Conservation (phyloP, 805 yeast species). For the Spathaspora passalidarum region DNA sequence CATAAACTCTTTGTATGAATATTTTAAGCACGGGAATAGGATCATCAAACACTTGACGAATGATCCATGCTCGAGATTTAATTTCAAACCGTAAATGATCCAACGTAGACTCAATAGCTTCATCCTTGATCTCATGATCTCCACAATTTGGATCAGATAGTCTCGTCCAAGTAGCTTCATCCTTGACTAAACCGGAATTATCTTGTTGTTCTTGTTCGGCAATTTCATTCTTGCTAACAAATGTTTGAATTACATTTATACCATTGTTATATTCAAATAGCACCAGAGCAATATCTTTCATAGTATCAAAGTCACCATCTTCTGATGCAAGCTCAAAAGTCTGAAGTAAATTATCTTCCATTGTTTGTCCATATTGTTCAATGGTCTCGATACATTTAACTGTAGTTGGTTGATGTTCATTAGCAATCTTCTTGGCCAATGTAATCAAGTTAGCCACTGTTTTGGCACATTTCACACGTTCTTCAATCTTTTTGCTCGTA, state of each 20-base stretch:
- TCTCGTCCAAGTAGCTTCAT: slow-evolving; percentile 54
- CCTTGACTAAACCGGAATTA: slow-evolving; percentile 27
- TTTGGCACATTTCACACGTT: slow-evolving; percentile 65
- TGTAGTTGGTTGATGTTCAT: slow-evolving; percentile 48
- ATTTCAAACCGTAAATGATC: slow-evolving; percentile 55
- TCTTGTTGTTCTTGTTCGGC: slow-evolving; percentile 41
- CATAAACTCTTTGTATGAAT: slow-evolving; percentile 73
- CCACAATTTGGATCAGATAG: slow-evolving; percentile 58
- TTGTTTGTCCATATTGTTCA: slow-evolving; percentile 67
- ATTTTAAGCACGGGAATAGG: slow-evolving; percentile 66
- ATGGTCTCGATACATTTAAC: slow-evolving; percentile 42
- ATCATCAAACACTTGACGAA: slow-evolving; percentile 68
- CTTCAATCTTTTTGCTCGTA: slow-evolving; percentile 44
- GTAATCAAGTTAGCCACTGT: slow-evolving; percentile 62
- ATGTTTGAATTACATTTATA: slow-evolving; percentile 72
- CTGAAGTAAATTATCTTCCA: slow-evolving; percentile 70
- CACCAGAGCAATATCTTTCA: slow-evolving; percentile 74
- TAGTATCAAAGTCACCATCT: slow-evolving; percentile 60
- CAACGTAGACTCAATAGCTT: slow-evolving; percentile 49
- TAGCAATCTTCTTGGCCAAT: slow-evolving; percentile 62
- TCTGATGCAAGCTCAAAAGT: slow-evolving; percentile 74
- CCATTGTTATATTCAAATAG: slow-evolving; percentile 84
- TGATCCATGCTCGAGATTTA: slow-evolving; percentile 68
- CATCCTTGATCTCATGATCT: slow-evolving; percentile 42
- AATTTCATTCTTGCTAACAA: slow-evolving; percentile 74